phyloP scores from a whole-genome alignment of 2,329 filamentous ascomycete genomes.

The Massarina eburnea region DNA sequence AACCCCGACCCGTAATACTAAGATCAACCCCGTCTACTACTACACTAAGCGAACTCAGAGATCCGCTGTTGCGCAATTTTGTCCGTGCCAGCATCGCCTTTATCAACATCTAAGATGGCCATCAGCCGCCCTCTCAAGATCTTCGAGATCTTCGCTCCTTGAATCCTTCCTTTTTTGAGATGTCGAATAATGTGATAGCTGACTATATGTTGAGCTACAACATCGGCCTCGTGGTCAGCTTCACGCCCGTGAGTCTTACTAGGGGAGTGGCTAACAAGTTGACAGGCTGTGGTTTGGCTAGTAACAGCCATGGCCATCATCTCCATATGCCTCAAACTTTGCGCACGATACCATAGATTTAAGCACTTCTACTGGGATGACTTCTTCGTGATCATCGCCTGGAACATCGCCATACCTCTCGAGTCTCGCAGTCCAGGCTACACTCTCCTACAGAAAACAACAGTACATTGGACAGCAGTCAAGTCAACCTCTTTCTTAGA shows the following conservation, averaged over 20 bases:
- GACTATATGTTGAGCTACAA: neutral
- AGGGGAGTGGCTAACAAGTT: neutral
- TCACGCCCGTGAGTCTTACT: neutral
- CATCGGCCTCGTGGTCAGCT: neutral
- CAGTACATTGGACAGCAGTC: neutral
- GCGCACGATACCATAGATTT: slow-evolving; percentile 5
- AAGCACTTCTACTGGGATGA: slow-evolving; percentile 12
- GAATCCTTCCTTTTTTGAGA: neutral
- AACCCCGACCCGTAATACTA: too few species aligned
- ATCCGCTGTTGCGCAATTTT: neutral
- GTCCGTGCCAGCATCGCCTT: neutral
- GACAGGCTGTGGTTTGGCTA: slow-evolving; percentile 4
- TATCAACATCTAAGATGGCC: neutral
- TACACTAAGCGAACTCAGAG: neutral
- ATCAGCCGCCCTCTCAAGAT: neutral
- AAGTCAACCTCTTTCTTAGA: slow-evolving; percentile 2
- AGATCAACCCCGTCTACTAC: too few species aligned
- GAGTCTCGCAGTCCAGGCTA: neutral
- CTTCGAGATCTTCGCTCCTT: neutral
- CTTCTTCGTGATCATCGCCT: slow-evolving; percentile 7
- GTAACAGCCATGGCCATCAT: slow-evolving; percentile 1
- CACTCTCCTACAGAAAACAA: neutral
- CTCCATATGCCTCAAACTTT: slow-evolving; percentile 4
- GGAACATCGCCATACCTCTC: slow-evolving; percentile 2
- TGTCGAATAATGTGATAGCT: neutral